Base-by-base conservation (phyloP, 2,329 filamentous ascomycete species). In the Pseudogymnoascus sp. region DNA sequence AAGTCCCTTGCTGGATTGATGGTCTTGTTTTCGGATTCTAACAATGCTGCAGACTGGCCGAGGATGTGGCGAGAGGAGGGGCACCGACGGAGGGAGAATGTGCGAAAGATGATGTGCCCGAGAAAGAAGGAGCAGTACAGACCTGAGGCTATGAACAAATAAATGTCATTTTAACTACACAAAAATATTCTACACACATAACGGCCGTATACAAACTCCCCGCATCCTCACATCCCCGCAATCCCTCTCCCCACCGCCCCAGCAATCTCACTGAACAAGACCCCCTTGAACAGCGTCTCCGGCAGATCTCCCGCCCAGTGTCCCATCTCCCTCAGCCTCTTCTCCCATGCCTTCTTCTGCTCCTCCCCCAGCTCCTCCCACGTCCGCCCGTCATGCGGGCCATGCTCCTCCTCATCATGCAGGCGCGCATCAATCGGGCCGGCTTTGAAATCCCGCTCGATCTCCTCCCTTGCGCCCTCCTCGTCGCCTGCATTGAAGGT, bases 191-290 rank as follows among this genome's bases (percentile, higher is more conserved):
- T 22, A 35, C n/a, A 55, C 28, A 55, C 49, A 55, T 4, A 14
- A 55, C 28, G 28, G 28, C 28, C 9, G 49, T 60, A 23, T 25
- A 38, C 33, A 60, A 38, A 5, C 45, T 4, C 7, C 22, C 9
- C n/a, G 38, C 14, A 8, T 30, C 28, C 49, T 55, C 23, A 61
- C 36, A 52, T 52, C 5, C 60, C 60, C 12, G 60, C 60, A 16
- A 61, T 42, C 14, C 36, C 39, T 19, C 60, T 52, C 7, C 69
- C 71, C 2, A 73, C 67, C 8, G 66, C 65, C 2, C 67, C 71
- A 7, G 65, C 70, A 42, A 74, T 55, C 62, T 72, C 70, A 19
- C 70, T 68, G 69, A 73, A 74, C 6, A 73, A 35, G 1, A 73
- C 67, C 0, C 71, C 71, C 62, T 72, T 72, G 8, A 73, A 66